phyloP scores from a whole-genome alignment of 352 stramenopile species.

The Phytophthora kernoviae region DNA sequence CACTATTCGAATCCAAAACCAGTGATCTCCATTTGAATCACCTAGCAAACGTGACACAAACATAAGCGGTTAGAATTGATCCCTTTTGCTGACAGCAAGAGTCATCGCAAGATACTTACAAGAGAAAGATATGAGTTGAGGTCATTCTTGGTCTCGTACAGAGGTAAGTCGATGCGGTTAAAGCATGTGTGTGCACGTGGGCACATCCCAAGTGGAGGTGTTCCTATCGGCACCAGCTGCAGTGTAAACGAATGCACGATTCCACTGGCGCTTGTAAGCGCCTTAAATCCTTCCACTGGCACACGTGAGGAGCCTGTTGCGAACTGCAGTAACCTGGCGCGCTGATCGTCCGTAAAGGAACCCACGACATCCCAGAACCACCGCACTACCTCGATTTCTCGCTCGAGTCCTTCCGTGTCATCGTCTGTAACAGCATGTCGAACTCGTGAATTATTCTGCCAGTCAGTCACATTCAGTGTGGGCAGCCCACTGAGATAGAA shows the following conservation, averaged over 20 bases:
- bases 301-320: constrained; percentile 97
- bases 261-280: constrained; percentile 78
- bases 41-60: constrained; percentile 21
- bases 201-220: constrained; percentile 62
- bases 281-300: constrained; percentile 81
- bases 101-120: constrained; percentile 35
- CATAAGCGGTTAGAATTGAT: constrained; percentile 39
- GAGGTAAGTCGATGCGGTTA: constrained; percentile 85
- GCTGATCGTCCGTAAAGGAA: constrained; percentile 91
- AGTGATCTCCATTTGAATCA: constrained; percentile 87
- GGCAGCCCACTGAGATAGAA: constrained; percentile 91
- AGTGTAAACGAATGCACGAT: constrained; percentile 84
- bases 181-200: constrained; percentile 89
- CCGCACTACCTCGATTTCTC: constrained; percentile 68
- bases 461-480: constrained; percentile 88
- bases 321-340: constrained; percentile 97
- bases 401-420: constrained; percentile 52
- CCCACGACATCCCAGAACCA: constrained; percentile 93
- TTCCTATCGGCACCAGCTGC: constrained; percentile 61
- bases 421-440: constrained; percentile 49
- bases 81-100: background rate
- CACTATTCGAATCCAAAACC: constrained; percentile 76
- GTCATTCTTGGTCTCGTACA: constrained; percentile 83
- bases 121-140: constrained; percentile 86
- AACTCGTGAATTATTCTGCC: constrained; percentile 78